Evolutionary conservation across 2,329 filamentous ascomycete genomes (phyloP), one percentile per base, ranked within the genome.

Genomic region (Intubia oerlemansii): DNA sequence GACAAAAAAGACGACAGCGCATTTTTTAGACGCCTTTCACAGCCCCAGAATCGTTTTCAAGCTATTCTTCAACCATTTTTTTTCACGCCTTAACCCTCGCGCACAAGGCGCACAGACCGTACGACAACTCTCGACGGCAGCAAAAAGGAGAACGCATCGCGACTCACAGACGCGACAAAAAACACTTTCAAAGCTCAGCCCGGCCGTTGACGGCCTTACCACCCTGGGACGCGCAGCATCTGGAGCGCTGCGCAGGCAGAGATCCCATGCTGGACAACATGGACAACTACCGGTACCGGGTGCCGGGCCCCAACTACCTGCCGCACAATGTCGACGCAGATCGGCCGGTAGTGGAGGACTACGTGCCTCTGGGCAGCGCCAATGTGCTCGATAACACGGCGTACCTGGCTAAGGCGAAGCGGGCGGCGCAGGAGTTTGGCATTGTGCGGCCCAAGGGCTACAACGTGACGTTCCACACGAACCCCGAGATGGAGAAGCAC

Each of bases 401-500:
- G 34, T 69, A 58, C 44, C 61, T 59, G 38, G 56, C 54, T 43
- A 66, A 66, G 46, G 63, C 62, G 48, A 64, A 63, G 44, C 58
- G 57, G 30, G 49, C 57, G 14, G 64, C 62, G 15, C 53, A 62
- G 34, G 56, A 64, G 29, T 62, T 79, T 49, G 74, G 71, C 39
- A 79, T 93, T 43, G 67, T 70, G 29, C 66, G 71, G 20, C 84
- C 85, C 2, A 73, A 76, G 44, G 84, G 82, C 40, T 84, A 90
- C 53, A 82, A 66, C 18, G 85, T 98, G 26, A 93, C 85, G 8
- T 95, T 84, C 52, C 88, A 98, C 49, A 81, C 82, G 53, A 93
- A 93, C 44, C 79, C 84, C 2, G 72, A 80, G 34, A 90, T 95
- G 47, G 88, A 98, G 54, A 77, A 78, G 46, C 85, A 95, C 51